phyloP scores from a whole-genome alignment of 352 stramenopile species.

The Globisporangium nunn region DNA sequence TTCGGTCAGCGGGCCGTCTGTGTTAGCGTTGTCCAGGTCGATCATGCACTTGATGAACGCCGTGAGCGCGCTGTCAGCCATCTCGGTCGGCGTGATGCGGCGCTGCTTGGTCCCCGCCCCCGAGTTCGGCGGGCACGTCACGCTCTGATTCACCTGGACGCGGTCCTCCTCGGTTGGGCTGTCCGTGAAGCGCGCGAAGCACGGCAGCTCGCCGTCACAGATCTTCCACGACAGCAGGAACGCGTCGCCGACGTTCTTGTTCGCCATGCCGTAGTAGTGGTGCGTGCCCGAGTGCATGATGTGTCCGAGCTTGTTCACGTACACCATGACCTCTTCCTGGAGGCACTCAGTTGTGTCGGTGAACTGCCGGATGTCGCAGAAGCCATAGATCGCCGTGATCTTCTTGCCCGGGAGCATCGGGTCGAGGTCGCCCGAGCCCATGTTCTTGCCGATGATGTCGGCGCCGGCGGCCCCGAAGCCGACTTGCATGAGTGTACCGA shows the following conservation, averaged over 20 bases:
- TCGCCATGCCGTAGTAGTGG: slow-evolving; percentile 84
- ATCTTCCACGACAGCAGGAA: slow-evolving; percentile 95
- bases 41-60: slow-evolving; percentile 95
- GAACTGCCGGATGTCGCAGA: slow-evolving; percentile 94
- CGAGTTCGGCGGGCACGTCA: slow-evolving; percentile 60
- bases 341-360: slow-evolving; percentile 88
- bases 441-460: slow-evolving; percentile 85
- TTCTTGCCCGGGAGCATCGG: slow-evolving; percentile 88
- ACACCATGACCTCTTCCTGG: slow-evolving; percentile 90
- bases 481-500: slow-evolving; percentile 81
- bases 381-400: slow-evolving; percentile 92
- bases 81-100: slow-evolving; percentile 78
- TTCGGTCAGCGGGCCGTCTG: slow-evolving; percentile 59
- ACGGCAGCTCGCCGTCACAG: slow-evolving; percentile 70
- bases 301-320: slow-evolving; percentile 88
- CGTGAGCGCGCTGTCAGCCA: slow-evolving; percentile 91
- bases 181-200: slow-evolving; percentile 80
- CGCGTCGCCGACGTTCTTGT: slow-evolving; percentile 88
- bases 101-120: slow-evolving; percentile 55
- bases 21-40: slow-evolving; percentile 80
- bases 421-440: slow-evolving; percentile 82
- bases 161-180: slow-evolving; percentile 66
- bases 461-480: slow-evolving; percentile 74
- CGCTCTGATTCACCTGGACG: slow-evolving; percentile 59
- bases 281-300: slow-evolving; percentile 87